Conservation (phyloP, 768 basidiomycete genomes). For the Cubamyces lactineus region DNA sequence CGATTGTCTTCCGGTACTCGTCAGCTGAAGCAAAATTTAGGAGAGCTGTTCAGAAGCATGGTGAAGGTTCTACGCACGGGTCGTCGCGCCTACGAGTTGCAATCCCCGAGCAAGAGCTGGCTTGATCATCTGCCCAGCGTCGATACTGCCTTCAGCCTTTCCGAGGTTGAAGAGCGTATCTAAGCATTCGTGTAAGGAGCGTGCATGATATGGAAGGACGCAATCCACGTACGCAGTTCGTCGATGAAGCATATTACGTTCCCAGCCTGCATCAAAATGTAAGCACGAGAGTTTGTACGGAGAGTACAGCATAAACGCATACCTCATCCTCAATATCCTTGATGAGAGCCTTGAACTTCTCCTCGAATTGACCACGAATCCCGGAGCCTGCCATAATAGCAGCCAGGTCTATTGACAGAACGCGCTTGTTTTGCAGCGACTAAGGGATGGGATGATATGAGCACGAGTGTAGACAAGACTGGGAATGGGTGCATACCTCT, state of each 20-base stretch:
- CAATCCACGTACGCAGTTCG: conserved; percentile 75
- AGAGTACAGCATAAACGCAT: conserved; percentile 18
- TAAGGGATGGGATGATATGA: conserved; percentile 32
- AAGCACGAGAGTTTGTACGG: background rate
- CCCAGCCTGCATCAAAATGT: conserved; percentile 44
- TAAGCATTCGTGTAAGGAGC: conserved; percentile 29
- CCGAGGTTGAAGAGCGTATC: conserved; percentile 87
- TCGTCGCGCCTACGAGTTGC: conserved; percentile 89
- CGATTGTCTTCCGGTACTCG: conserved; percentile 90
- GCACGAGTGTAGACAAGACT: too few relatives aligned
- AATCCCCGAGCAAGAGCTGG: conserved; percentile 87
- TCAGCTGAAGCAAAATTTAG: conserved; percentile 52
- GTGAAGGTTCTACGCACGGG: conserved; percentile 52
- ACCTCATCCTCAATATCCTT: conserved; percentile 88
- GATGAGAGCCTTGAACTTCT: conserved; percentile 90
- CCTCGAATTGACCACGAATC: conserved; percentile 90
- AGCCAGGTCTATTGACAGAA: conserved; percentile 83
- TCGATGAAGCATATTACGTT: conserved; percentile 93
- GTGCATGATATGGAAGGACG: background rate
- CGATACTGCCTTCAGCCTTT: conserved; percentile 89
- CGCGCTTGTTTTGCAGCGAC: conserved; percentile 88
- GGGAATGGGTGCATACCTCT: too few relatives aligned
- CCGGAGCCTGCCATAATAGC: conserved; percentile 89
- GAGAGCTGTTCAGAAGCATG: background rate
- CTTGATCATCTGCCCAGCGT: conserved; percentile 93